phyloP scores from a whole-genome alignment of 2,329 filamentous ascomycete genomes.

The Tolypocladium nubicola region DNA sequence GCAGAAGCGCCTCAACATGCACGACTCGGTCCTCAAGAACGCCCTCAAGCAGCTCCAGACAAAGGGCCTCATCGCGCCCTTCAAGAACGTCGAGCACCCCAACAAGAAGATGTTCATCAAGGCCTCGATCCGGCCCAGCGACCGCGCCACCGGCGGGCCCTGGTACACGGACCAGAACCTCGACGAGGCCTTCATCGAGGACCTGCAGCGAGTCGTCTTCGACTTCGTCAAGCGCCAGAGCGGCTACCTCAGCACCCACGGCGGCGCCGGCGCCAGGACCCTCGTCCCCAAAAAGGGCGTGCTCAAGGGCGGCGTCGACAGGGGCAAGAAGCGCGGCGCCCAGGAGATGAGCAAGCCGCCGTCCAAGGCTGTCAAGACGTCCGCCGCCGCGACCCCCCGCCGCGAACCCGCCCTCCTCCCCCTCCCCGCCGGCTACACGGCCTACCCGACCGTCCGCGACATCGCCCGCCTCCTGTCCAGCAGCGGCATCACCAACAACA shows the following conservation, averaged over 20 bases:
- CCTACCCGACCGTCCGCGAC: slow-evolving; percentile 70
- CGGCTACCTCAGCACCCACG: slow-evolving; percentile 46
- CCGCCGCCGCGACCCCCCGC: slow-evolving; percentile 9
- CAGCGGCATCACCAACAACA: slow-evolving; percentile 61
- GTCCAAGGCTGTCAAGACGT: slow-evolving; percentile 15
- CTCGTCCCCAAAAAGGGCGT: slow-evolving; percentile 45
- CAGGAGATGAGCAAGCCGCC: slow-evolving; percentile 22
- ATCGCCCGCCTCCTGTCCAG: slow-evolving; percentile 66
- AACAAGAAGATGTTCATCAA: slow-evolving; percentile 96
- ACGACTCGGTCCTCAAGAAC: slow-evolving; percentile 72
- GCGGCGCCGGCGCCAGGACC: slow-evolving; percentile 20
- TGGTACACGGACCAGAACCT: slow-evolving; percentile 92
- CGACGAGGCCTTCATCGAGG: slow-evolving; percentile 78
- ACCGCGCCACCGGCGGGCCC: slow-evolving; percentile 83
- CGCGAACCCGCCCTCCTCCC: slow-evolving; percentile 35
- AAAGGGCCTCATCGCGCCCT: slow-evolving; percentile 73
- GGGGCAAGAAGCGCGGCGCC: slow-evolving; percentile 41
- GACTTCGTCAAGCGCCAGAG: slow-evolving; percentile 62
- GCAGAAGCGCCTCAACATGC: slow-evolving; percentile 68
- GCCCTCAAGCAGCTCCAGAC: slow-evolving; percentile 74
- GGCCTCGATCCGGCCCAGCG: slow-evolving; percentile 69
- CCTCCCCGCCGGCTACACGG: slow-evolving; percentile 55
- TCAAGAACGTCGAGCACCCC: slow-evolving; percentile 86
- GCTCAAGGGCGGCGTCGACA: slow-evolving; percentile 35
- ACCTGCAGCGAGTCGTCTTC: slow-evolving; percentile 62